Evolutionary conservation across 2,329 filamentous ascomycete species (phyloP).

Genomic region (Colletotrichum falcatum): DNA sequence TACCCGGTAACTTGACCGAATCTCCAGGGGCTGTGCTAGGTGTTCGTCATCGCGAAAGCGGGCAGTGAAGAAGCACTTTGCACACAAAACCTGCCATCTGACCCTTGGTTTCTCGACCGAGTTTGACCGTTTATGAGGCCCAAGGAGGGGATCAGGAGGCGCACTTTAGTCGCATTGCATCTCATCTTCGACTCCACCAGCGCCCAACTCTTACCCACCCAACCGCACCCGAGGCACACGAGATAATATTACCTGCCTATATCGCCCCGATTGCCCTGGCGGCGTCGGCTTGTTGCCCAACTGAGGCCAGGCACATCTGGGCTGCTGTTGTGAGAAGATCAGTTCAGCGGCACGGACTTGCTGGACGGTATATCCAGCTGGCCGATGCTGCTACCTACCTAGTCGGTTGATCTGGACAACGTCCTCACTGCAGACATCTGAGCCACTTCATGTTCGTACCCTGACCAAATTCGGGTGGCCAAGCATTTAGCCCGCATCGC

Average conservation of each 20-base stretch:
- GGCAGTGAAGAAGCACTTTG: slow-evolving; percentile 5
- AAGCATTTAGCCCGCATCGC: background rate
- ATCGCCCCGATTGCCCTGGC: background rate
- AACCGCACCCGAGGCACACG: background rate
- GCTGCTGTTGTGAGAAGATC: background rate
- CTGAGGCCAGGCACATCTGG: background rate
- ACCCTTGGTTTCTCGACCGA: background rate
- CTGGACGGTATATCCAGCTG: background rate
- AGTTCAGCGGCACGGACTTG: background rate
- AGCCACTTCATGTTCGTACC: background rate
- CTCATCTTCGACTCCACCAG: slow-evolving; percentile 15
- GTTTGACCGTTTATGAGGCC: background rate
- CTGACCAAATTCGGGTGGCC: background rate
- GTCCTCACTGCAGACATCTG: background rate
- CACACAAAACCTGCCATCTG: background rate
- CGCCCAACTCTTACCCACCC: slow-evolving; percentile 16
- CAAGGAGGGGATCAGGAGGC: background rate
- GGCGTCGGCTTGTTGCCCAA: slow-evolving; percentile 4
- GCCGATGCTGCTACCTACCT: background rate
- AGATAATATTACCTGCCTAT: background rate
- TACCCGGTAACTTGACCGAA: slow-evolving; percentile 10
- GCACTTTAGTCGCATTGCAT: slow-evolving; percentile 6
- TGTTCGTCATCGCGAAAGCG: slow-evolving; percentile 8
- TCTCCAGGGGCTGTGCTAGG: slow-evolving; percentile 25
- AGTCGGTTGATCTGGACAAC: background rate